Conservation (phyloP, 108 stramenopile genomes). For the Mayamaea pseudoterrestris region DNA sequence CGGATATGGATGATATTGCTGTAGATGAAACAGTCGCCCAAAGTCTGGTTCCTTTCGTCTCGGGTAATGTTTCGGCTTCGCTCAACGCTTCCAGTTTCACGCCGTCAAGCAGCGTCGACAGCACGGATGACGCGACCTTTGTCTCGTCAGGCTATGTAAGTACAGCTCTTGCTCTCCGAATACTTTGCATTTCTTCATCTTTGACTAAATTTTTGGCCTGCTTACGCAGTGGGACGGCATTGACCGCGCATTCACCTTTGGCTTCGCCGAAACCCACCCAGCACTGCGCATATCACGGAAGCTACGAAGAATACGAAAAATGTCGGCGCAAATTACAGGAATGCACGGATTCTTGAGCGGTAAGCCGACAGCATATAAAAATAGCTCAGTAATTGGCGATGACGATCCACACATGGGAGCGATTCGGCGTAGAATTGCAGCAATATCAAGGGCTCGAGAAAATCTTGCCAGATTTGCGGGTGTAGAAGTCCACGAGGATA, state of each 20-base stretch:
- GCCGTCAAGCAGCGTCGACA: too few relatives aligned
- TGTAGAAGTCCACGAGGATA: too few relatives aligned
- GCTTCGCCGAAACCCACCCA: not conserved
- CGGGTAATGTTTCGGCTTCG: too few relatives aligned
- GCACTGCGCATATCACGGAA: not conserved
- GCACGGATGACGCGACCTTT: too few relatives aligned
- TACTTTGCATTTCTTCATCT: not conserved
- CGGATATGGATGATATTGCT: not conserved
- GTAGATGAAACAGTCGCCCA: too few relatives aligned
- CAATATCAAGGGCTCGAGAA: conserved; percentile 24
- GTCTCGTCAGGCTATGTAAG: not conserved
- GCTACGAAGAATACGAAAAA: conserved; percentile 55
- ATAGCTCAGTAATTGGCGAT: not conserved
- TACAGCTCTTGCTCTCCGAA: not conserved
- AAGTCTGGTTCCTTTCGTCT: too few relatives aligned
- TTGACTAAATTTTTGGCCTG: not conserved
- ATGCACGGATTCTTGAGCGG: conserved; percentile 75
- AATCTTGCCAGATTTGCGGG: too few relatives aligned
- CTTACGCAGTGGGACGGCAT: not conserved
- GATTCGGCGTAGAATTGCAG: conserved; percentile 20
- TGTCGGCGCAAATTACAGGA: conserved; percentile 47
- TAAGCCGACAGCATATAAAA: too few relatives aligned
- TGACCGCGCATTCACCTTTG: not conserved
- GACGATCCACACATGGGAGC: conserved; percentile 11
- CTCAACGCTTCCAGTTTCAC: too few relatives aligned